phyloP scores from a whole-genome alignment of 129 eudicot genomes.

The Sambucus nigra region DNA sequence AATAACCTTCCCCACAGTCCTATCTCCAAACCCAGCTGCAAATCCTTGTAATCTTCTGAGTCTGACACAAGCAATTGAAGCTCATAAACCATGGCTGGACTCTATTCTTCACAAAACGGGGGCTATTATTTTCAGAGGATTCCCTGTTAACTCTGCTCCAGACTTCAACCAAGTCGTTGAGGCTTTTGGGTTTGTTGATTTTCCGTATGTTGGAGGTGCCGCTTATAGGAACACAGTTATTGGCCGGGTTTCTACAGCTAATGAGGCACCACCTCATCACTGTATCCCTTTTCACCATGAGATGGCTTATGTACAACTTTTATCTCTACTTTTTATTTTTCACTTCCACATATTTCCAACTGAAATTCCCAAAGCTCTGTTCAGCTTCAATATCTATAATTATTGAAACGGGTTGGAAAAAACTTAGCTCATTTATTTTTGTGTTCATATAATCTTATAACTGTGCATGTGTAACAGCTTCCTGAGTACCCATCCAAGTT shows the following conservation, averaged over 20 bases:
- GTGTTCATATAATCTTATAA: not conserved
- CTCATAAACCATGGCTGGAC: constrained; percentile 52
- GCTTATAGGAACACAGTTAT: constrained; percentile 82
- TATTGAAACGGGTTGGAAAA: not conserved
- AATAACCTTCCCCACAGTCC: constrained; percentile 43
- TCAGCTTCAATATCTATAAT: no score
- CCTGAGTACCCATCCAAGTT: constrained; percentile 80
- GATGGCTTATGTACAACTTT: constrained; percentile 72
- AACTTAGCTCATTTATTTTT: no score
- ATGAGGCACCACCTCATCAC: constrained; percentile 96
- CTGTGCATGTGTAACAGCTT: constrained; percentile 30
- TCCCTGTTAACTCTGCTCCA: constrained; percentile 39
- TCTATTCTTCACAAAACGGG: constrained; percentile 45
- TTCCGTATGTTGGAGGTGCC: constrained; percentile 93
- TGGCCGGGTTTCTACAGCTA: constrained; percentile 91
- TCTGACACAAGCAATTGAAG: constrained; percentile 28
- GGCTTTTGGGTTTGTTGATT: constrained; percentile 74
- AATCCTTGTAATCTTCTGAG: not conserved
- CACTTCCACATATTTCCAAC: no score
- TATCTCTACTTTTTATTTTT: not conserved
- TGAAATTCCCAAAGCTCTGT: no score
- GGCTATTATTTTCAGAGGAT: constrained; percentile 72
- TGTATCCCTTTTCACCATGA: constrained; percentile 94
- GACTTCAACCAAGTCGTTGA: constrained; percentile 90
- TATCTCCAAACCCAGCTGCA: constrained; percentile 28